Base-by-base conservation (phyloP, 2,329 filamentous ascomycete species). In the Scopulariopsis brevicaulis region DNA sequence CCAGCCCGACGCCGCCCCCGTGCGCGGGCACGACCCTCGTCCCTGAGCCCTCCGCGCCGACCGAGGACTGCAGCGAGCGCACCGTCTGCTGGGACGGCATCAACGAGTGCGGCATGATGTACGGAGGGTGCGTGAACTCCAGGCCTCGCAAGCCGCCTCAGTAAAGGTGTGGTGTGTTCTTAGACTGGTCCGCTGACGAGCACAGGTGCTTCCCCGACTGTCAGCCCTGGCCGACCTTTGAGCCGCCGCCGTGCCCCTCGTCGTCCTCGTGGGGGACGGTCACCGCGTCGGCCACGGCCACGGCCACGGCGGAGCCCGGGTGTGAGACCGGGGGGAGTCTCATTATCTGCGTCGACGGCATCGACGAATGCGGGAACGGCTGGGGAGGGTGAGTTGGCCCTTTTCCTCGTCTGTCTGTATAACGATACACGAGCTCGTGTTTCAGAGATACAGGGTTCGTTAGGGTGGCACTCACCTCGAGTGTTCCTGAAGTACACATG, bases 21-120 rank as follows among this genome's bases (percentile, higher is more conserved):
- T 55, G 54, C 28, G 28, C 28, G 28, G 28, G 8, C n/a, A n/a
- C 43, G 4, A 48, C 14, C 15, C 5, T 14, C 14, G 22, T 28
- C 10, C 54, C 54, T 1, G 32, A 35, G 18, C 18, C 32, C 14
- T 35, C 34, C 10, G 43, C 40, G 28, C 25, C 18, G 4, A 15
- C 43, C 18, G 24, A 32, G 12, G 25, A 24, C 32, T 57, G 55
- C n/a, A 25, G 28, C 8, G 18, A 24, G 7, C 10, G n/a, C n/a
- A 57, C 43, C 10, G 53, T 63, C 20, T 57, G 55, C 20, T 37
- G 37, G 18, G 55, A 57, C 28, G 48, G 28, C 32, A 57, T 57
- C 55, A 57, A 57, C 32, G 55, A 57, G 10, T 57, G 55, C 32
- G 55, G 55, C 22, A 37, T 57, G 55, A 57, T 57, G 55, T 57